Conservation (phyloP, 371 early-diverging fungal genomes). For the Circinella minor region DNA sequence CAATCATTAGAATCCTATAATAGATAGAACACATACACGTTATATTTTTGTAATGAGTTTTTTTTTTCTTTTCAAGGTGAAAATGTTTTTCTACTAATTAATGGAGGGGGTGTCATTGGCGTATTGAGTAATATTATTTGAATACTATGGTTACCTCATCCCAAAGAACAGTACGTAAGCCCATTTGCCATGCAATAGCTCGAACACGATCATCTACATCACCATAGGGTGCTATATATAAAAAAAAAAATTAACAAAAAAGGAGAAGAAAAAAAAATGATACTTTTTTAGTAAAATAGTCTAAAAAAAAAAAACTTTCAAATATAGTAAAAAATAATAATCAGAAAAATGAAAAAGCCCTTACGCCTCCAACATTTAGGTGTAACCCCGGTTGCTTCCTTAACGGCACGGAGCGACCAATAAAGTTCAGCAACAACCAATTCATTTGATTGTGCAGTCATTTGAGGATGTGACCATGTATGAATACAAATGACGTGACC, state of each 20-base stretch:
- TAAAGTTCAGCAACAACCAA: conserved; percentile 63
- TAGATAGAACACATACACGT: too few relatives aligned
- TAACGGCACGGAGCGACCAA: conserved; percentile 56
- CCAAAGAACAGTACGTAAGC: conserved; percentile 50
- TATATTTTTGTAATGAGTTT: too few relatives aligned
- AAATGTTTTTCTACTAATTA: too few relatives aligned
- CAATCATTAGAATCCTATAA: conserved; percentile 46
- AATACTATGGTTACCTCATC: conserved; percentile 18
- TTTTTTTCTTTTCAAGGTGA: too few relatives aligned
- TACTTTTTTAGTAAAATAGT: background rate
- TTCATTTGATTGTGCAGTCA: conserved; percentile 58
- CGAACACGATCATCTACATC: conserved; percentile 63
- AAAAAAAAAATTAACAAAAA: background rate
- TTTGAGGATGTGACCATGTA: conserved; percentile 65
- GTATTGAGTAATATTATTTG: too few relatives aligned
- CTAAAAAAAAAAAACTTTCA: background rate
- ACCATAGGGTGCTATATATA: conserved; percentile 42
- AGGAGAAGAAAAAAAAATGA: background rate
- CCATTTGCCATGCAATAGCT: conserved; percentile 58
- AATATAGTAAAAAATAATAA: too few relatives aligned
- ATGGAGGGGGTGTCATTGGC: too few relatives aligned
- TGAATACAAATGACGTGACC: conserved; percentile 57
- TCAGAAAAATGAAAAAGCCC: background rate
- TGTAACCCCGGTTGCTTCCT: conserved; percentile 58
- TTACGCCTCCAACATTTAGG: conserved; percentile 56